Evolutionary conservation across 495 filamentous ascomycete species (phyloP).

Genomic region (Elasticomyces elasticus): DNA sequence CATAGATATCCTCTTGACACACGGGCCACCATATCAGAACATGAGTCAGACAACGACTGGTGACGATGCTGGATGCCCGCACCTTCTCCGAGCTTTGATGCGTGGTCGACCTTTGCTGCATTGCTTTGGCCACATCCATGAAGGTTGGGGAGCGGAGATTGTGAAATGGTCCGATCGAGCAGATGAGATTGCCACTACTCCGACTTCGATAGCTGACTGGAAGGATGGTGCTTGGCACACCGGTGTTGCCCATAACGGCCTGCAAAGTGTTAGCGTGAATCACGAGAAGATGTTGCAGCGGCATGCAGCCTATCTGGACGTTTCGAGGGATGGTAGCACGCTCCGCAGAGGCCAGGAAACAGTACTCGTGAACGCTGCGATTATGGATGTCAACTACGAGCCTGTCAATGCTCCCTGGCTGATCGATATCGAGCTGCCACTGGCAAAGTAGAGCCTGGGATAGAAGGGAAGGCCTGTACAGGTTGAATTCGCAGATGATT

Average conservation of each 20-base stretch:
- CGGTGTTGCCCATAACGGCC: not conserved
- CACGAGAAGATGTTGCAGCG: not conserved
- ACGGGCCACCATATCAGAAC: slow-evolving; percentile 56
- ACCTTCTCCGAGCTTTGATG: slow-evolving; percentile 48
- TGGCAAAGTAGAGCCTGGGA: not conserved
- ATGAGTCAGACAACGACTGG: slow-evolving; percentile 39
- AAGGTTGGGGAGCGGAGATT: slow-evolving; percentile 59
- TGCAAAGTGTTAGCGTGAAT: not conserved
- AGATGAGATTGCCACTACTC: not conserved
- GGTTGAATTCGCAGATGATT: too few species aligned
- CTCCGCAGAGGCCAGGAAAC: slow-evolving; percentile 49
- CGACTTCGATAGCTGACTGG: slow-evolving; percentile 1
- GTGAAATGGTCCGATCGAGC: slow-evolving; percentile 37
- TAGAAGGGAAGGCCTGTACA: too few species aligned
- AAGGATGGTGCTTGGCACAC: slow-evolving; percentile 5
- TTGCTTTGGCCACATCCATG: slow-evolving; percentile 69
- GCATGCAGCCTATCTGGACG: slow-evolving; percentile 7
- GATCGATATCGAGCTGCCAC: slow-evolving; percentile 12
- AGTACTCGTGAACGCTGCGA: slow-evolving; percentile 62
- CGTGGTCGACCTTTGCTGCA: slow-evolving; percentile 48
- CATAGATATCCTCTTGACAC: slow-evolving; percentile 61
- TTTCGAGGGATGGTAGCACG: slow-evolving; percentile 19
- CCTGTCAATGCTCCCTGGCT: slow-evolving; percentile 16
- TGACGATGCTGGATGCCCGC: slow-evolving; percentile 44
- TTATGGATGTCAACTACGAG: slow-evolving; percentile 37